These are phyloP conservation scores for Vicia faba DNA, from an alignment of 306 rosid genomes.

Conservation along the genomic window DNA sequence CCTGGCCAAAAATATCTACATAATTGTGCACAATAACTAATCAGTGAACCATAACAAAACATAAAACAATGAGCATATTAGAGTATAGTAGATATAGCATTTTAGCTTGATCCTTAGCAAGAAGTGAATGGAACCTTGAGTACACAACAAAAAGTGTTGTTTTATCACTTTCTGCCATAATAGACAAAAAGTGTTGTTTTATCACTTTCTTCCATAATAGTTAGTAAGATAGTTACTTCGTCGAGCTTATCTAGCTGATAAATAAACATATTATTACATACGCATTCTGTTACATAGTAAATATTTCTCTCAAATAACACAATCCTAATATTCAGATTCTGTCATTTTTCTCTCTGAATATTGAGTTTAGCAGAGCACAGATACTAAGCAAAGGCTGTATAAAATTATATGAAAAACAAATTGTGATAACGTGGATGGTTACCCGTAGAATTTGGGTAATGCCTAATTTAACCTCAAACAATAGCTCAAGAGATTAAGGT, in stretches of 20 bases:
- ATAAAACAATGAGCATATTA: neutral
- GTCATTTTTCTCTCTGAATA: neutral
- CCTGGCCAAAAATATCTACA: slow-evolving; percentile 83
- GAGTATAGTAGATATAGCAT: neutral
- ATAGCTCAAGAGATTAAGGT: neutral
- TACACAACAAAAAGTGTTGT: neutral
- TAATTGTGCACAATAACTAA: slow-evolving; percentile 26
- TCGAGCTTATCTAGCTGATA: neutral
- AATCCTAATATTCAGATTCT: neutral
- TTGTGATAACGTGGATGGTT: neutral
- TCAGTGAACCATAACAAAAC: slow-evolving; percentile 22
- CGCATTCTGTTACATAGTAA: neutral
- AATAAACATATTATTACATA: neutral
- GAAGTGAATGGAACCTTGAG: neutral
- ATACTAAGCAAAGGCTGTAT: slow-evolving; percentile 5
- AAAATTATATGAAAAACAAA: neutral
- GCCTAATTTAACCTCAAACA: no score
- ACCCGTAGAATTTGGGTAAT: no score
- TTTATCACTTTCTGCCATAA: neutral
- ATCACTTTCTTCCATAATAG: neutral
- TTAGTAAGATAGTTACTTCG: neutral
- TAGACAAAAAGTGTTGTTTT: neutral
- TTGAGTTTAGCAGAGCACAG: neutral
- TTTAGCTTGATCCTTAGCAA: neutral
- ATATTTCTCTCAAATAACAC: neutral